Percentiles rank a stretch among this genome's conserved stretches.
These are phyloP conservation scores for Fusarium metavorans DNA, from an alignment of 2,329 filamentous ascomycete genomes.

Conservation along the genomic window DNA sequence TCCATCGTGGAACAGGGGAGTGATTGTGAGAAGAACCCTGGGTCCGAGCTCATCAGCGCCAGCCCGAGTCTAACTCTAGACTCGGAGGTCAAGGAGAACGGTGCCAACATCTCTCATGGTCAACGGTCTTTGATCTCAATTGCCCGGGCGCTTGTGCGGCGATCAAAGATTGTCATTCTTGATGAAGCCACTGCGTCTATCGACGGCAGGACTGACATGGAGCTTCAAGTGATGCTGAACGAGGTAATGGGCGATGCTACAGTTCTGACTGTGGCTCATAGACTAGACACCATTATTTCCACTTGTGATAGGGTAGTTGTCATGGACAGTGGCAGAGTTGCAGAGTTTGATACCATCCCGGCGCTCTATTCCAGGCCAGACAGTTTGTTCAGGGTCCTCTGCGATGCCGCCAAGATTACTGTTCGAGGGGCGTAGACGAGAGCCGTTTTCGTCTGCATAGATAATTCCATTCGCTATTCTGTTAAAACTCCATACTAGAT, in stretches of 20 bases:
- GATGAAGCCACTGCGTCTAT: constrained; percentile 28
- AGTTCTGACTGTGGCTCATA: constrained; percentile 35
- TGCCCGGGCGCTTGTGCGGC: constrained; percentile 17
- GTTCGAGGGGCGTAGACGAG: neutral
- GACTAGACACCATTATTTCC: constrained; percentile 34
- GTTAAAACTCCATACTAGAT: neutral
- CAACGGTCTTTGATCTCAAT: constrained; percentile 25
- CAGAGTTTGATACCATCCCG: constrained; percentile 26
- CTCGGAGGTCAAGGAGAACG: constrained; percentile 30
- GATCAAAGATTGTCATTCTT: constrained; percentile 19
- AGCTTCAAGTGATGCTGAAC: constrained; percentile 22
- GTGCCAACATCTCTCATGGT: constrained; percentile 25
- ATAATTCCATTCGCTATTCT: neutral
- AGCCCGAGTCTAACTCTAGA: neutral
- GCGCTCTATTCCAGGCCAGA: neutral
- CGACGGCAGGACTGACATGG: constrained; percentile 20
- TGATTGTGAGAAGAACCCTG: neutral
- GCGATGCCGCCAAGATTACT: constrained; percentile 22
- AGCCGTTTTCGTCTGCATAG: neutral
- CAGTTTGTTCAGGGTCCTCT: constrained; percentile 24
- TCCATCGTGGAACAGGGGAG: neutral
- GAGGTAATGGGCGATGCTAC: constrained; percentile 29
- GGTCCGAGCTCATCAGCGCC: neutral
- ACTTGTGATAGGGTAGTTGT: constrained; percentile 37
- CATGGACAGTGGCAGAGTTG: constrained; percentile 32